These are phyloP conservation scores for Fonsecaea monophora DNA, from an alignment of 2,329 filamentous ascomycete genomes.

Conservation along the genomic window DNA sequence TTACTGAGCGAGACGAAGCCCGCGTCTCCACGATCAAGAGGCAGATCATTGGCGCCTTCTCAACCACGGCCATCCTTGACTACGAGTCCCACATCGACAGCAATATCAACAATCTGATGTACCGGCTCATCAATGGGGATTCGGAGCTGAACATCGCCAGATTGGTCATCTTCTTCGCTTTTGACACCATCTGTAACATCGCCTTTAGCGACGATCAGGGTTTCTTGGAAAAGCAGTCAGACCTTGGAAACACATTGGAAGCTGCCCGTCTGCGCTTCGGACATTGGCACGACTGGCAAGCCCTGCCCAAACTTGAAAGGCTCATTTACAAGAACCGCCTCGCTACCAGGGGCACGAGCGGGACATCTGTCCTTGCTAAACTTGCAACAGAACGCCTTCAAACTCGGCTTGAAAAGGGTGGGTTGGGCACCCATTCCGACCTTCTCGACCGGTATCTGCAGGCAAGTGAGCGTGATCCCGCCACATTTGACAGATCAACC, in stretches of 20 bases:
- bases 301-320: slow-evolving; percentile 17
- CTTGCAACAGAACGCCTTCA: slow-evolving; percentile 16
- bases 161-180: slow-evolving; percentile 21
- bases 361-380: slow-evolving; percentile 12
- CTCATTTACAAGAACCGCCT: slow-evolving; percentile 29
- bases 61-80: slow-evolving; percentile 73
- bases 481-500: slow-evolving; percentile 13
- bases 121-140: background rate
- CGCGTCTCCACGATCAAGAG: slow-evolving; percentile 69
- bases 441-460: slow-evolving; percentile 78
- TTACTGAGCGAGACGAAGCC: slow-evolving; percentile 19
- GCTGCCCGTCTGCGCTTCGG: slow-evolving; percentile 11
- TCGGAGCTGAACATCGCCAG: slow-evolving; percentile 17
- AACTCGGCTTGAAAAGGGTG: slow-evolving; percentile 19
- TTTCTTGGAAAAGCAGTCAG: slow-evolving; percentile 14
- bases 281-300: slow-evolving; percentile 22
- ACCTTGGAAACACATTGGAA: slow-evolving; percentile 12
- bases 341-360: background rate
- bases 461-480: slow-evolving; percentile 63
- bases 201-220: slow-evolving; percentile 26
- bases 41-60: slow-evolving; percentile 72
- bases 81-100: slow-evolving; percentile 81
- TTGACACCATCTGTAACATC: slow-evolving; percentile 28
- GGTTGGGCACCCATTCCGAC: slow-evolving; percentile 54
- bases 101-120: slow-evolving; percentile 24